Conservation (phyloP, 805 yeast species). For the Candida takata region DNA sequence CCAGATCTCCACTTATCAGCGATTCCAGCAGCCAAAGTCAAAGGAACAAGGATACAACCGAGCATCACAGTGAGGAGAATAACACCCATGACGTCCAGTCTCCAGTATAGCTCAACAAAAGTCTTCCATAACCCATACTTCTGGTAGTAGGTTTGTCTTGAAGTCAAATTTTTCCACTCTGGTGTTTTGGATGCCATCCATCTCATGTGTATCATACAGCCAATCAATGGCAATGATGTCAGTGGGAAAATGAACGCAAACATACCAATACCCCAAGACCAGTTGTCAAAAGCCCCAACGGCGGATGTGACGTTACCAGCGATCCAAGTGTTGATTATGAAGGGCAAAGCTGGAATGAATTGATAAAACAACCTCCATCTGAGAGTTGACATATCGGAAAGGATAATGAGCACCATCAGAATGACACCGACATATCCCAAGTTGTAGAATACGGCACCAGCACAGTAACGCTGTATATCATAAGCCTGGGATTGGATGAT, state of each 20-base stretch:
- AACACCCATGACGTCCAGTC: slow-evolving; percentile 58
- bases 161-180: slow-evolving; percentile 39
- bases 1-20: slow-evolving; percentile 50
- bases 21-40: slow-evolving; percentile 69
- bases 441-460: slow-evolving; percentile 51
- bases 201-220: slow-evolving; percentile 50
- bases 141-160: slow-evolving; percentile 33
- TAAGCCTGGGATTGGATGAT: slow-evolving; percentile 55
- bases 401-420: slow-evolving; percentile 46
- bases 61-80: slow-evolving; percentile 46
- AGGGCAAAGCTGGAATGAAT: slow-evolving; percentile 64
- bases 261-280: slow-evolving; percentile 77
- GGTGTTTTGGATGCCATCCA: slow-evolving; percentile 43
- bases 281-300: slow-evolving; percentile 29
- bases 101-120: slow-evolving; percentile 46
- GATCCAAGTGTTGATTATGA: slow-evolving; percentile 73
- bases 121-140: slow-evolving; percentile 29
- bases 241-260: slow-evolving; percentile 75
- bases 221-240: slow-evolving; percentile 51
- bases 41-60: slow-evolving; percentile 63
- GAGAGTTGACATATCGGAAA: slow-evolving; percentile 61
- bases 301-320: slow-evolving; percentile 48
- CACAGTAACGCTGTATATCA: slow-evolving; percentile 52
- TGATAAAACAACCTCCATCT: slow-evolving; percentile 66
- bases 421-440: slow-evolving; percentile 59